phyloP scores from a whole-genome alignment of 140 eudicot species.

The Erigeron philadelphicus region DNA sequence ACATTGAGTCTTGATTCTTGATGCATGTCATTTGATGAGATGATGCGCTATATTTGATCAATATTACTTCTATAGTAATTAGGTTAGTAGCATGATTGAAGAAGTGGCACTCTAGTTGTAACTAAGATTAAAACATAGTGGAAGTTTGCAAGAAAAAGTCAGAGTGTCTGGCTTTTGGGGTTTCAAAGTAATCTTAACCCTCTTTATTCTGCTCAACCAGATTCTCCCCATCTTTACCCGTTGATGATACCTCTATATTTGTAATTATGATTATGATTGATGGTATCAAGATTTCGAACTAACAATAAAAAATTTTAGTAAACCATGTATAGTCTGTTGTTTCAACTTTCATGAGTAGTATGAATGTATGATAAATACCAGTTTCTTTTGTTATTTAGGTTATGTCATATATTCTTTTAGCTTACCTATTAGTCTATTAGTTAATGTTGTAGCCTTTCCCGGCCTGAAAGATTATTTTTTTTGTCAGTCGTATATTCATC shows the following conservation, averaged over 20 bases:
- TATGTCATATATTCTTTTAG: background rate
- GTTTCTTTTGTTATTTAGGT: background rate
- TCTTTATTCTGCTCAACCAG: too few species aligned
- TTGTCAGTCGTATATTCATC: background rate
- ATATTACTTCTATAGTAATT: slow-evolving; percentile 3
- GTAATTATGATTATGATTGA: background rate
- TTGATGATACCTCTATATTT: background rate
- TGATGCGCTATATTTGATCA: slow-evolving; percentile 1
- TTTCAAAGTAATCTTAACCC: background rate
- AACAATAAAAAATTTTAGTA: too few species aligned
- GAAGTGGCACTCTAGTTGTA: background rate
- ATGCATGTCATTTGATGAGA: slow-evolving; percentile 18
- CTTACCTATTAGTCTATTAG: background rate
- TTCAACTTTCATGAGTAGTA: background rate
- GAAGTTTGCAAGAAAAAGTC: background rate
- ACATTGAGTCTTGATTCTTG: slow-evolving; percentile 4
- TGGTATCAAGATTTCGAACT: too few species aligned
- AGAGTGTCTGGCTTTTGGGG: background rate
- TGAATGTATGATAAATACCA: background rate
- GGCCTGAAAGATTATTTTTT: background rate
- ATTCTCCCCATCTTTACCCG: background rate
- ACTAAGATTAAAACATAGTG: background rate
- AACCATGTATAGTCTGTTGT: background rate
- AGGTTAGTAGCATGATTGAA: slow-evolving; percentile 4
- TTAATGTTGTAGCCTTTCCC: background rate